Evolutionary conservation across 2,329 filamentous ascomycete species (phyloP).

Genomic region (Pseudogymnoascus sp.): DNA sequence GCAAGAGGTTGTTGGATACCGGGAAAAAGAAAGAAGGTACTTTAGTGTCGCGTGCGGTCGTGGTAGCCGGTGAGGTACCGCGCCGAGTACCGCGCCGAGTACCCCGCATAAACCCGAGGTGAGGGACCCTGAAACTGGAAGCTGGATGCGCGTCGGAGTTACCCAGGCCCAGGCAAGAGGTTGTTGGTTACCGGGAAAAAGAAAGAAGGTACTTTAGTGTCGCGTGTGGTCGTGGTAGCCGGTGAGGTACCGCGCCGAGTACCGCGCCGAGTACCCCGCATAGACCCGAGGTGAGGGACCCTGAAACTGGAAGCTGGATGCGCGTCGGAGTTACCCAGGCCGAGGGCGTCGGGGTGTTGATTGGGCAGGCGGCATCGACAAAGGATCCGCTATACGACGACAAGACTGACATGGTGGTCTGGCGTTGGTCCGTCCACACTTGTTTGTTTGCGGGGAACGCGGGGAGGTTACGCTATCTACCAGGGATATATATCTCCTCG

Average conservation of each 20-base stretch:
- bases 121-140: neutral
- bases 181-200: neutral
- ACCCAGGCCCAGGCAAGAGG: neutral
- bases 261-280: constrained; percentile 7
- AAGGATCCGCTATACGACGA: constrained; percentile 1
- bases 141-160: neutral
- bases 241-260: neutral
- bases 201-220: constrained; percentile 1
- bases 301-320: neutral
- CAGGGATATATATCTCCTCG: neutral
- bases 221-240: neutral
- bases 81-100: constrained; percentile 4
- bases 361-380: neutral
- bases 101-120: constrained; percentile 4
- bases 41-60: neutral
- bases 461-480: neutral
- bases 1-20: neutral
- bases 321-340: neutral
- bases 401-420: neutral
- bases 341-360: neutral
- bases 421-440: neutral
- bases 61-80: neutral
- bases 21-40: constrained; percentile 1
- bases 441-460: neutral
- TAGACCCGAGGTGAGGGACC: constrained; percentile 3